phyloP scores from a whole-genome alignment of 805 yeast species.

The Metschnikowia henanensis region DNA sequence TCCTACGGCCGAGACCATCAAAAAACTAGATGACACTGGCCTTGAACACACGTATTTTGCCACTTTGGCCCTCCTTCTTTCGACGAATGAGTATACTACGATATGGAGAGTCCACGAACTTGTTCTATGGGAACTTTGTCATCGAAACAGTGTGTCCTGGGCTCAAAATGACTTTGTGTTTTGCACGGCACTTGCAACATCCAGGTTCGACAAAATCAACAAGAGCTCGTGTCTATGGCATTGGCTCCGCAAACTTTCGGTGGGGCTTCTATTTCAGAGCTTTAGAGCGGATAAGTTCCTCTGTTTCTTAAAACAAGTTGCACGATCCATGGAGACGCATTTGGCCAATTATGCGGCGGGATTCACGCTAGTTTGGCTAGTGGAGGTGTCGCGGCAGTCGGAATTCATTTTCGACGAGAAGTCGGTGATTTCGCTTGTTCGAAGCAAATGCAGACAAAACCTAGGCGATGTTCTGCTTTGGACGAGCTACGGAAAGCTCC shows the following conservation, averaged over 20 bases:
- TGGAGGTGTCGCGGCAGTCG: constrained; percentile 7
- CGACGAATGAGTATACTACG: constrained; percentile 41
- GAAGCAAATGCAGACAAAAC: constrained; percentile 11
- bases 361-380: constrained; percentile 32
- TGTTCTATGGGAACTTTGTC: constrained; percentile 16
- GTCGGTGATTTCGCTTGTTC: constrained; percentile 2
- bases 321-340: constrained; percentile 34
- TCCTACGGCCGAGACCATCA: too few relatives aligned
- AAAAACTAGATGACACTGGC: neutral
- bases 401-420: constrained; percentile 13
- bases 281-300: neutral
- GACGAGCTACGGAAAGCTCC: constrained; percentile 13
- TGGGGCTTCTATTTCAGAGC: constrained; percentile 15
- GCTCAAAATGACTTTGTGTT: constrained; percentile 5
- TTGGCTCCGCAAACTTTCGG: constrained; percentile 22
- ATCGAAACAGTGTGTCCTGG: neutral
- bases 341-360: constrained; percentile 42
- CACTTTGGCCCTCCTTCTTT: constrained; percentile 34
- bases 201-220: constrained; percentile 35
- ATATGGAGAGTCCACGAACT: constrained; percentile 30
- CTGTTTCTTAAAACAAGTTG: constrained; percentile 17
- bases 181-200: constrained; percentile 33
- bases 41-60: constrained; percentile 22
- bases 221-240: constrained; percentile 42
- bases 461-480: constrained; percentile 22